phyloP scores from a whole-genome alignment of 306 rosid species.

The Vigna mungo region DNA sequence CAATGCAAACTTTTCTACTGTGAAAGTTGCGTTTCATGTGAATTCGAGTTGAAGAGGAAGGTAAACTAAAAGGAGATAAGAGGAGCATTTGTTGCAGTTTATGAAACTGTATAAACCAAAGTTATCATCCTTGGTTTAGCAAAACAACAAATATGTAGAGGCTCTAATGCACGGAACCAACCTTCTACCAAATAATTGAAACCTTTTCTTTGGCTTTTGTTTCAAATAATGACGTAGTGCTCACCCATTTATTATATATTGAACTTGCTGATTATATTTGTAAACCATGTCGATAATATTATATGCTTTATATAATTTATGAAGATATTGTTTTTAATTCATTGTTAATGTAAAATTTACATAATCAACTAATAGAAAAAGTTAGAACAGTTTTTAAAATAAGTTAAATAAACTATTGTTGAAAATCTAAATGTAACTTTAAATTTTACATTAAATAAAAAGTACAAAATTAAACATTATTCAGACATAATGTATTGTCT shows the following conservation, averaged over 20 bases:
- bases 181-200: conserved; percentile 31
- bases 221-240: background rate
- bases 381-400: no score
- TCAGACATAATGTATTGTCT: no score
- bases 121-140: background rate
- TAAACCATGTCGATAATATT: background rate
- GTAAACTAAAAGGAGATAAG: background rate
- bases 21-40: background rate
- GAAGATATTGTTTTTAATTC: background rate
- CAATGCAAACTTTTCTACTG: background rate
- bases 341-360: background rate
- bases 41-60: conserved; percentile 4
- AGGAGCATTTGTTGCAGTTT: conserved; percentile 17
- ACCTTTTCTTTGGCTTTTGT: background rate
- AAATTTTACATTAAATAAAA: no score
- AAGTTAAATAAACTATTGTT: no score
- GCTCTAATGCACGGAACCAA: conserved; percentile 28
- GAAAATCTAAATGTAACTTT: no score
- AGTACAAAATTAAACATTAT: no score
- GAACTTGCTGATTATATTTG: background rate
- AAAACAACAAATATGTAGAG: conserved; percentile 2
- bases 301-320: background rate
- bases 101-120: background rate
- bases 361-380: no score
- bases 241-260: background rate